A percentile compares a stretch with the other conserved stretches of the same genome.
Conservation (phyloP, 2,329 filamentous ascomycete genomes). For the Macrophomina pseudophaseolina region DNA sequence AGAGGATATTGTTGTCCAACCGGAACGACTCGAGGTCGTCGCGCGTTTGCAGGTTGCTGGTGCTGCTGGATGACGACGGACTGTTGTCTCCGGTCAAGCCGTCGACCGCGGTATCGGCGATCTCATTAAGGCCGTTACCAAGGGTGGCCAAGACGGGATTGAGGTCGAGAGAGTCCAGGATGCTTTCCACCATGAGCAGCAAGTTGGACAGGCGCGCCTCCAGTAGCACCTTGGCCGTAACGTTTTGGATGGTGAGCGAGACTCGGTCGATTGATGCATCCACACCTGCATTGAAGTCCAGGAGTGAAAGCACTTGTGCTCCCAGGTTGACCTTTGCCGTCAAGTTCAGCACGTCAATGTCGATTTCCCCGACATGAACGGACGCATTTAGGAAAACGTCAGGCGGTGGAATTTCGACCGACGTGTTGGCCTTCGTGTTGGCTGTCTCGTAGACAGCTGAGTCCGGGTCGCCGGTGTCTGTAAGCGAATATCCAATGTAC, state of each 20-base stretch:
- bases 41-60: constrained; percentile 30
- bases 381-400: constrained; percentile 67
- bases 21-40: constrained; percentile 37
- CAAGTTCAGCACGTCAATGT: constrained; percentile 63
- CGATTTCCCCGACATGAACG: constrained; percentile 63
- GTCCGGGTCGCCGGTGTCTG: constrained; percentile 56
- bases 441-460: constrained; percentile 61
- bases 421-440: constrained; percentile 52
- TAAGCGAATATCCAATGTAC: constrained; percentile 63
- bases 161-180: constrained; percentile 63
- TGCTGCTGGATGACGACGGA: constrained; percentile 13
- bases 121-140: constrained; percentile 54
- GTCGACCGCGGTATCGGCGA: constrained; percentile 52
- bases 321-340: constrained; percentile 66
- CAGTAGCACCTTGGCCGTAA: constrained; percentile 63
- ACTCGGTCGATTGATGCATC: constrained; percentile 64
- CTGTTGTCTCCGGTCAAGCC: constrained; percentile 29
- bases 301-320: constrained; percentile 62
- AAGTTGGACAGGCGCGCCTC: constrained; percentile 66
- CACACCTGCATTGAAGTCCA: constrained; percentile 66
- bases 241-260: constrained; percentile 61
- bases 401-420: constrained; percentile 53
- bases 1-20: constrained; percentile 64
- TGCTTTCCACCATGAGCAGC: constrained; percentile 63
- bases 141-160: constrained; percentile 65